These are phyloP conservation scores for Exophiala xenobiotica DNA, from an alignment of 2,329 filamentous ascomycete genomes.

Conservation along the genomic window DNA sequence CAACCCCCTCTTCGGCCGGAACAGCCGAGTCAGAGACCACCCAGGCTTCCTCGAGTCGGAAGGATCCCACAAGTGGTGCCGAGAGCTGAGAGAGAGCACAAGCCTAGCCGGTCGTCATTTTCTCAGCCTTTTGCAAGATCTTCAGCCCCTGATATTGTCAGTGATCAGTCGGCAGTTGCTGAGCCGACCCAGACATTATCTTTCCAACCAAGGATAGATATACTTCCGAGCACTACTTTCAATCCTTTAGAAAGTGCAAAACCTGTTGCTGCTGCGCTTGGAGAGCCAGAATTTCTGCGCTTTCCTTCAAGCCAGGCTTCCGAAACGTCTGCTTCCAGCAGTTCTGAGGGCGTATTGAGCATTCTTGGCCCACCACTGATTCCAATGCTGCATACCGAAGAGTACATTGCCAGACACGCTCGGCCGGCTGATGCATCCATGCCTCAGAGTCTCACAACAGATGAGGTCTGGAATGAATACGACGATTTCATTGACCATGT, in stretches of 20 bases:
- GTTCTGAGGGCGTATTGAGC: constrained; percentile 59
- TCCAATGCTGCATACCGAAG: background rate
- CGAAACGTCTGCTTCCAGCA: constrained; percentile 63
- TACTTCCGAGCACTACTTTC: constrained; percentile 32
- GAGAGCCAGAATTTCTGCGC: constrained; percentile 63
- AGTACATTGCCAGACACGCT: background rate
- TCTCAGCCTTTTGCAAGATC: constrained; percentile 70
- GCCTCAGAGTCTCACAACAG: constrained; percentile 38
- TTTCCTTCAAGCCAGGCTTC: constrained; percentile 75
- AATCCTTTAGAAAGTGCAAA: constrained; percentile 34
- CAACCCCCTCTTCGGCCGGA: constrained; percentile 3
- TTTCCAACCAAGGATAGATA: constrained; percentile 29
- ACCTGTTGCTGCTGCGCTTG: constrained; percentile 35
- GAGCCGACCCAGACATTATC: constrained; percentile 1
- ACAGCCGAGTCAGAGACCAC: constrained; percentile 18
- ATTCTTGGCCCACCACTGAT: constrained; percentile 38
- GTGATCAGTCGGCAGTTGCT: constrained; percentile 23
- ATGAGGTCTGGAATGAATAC: constrained; percentile 94
- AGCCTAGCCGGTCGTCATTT: constrained; percentile 74
- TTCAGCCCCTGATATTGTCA: constrained; percentile 40
- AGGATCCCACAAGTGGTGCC: constrained; percentile 81
- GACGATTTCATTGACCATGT: constrained; percentile 80
- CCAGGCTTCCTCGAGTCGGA: constrained; percentile 64
- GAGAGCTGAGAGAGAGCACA: constrained; percentile 60
- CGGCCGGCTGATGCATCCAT: background rate